Base-by-base conservation (phyloP, 2,329 filamentous ascomycete species). In the Alternaria brassicae region DNA sequence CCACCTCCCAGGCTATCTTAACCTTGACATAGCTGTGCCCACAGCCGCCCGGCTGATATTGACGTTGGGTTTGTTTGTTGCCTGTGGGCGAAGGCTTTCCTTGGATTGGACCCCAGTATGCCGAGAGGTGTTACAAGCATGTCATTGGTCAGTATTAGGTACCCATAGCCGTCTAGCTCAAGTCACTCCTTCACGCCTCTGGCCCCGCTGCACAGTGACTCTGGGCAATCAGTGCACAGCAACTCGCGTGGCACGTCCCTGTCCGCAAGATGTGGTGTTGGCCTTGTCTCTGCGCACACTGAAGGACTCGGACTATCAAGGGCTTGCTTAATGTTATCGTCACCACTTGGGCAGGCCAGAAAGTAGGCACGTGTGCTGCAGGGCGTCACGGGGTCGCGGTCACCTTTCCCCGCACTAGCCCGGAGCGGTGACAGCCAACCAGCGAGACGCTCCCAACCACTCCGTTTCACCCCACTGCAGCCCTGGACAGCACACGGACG, bases 391-490 rank as follows among this genome's bases (percentile, higher is more conserved):
- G 39, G 39, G 51, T 44, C 40, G 21, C 51, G 21, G 36, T 47
- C 52, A 45, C 37, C 39, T 53, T 62, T 53, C 65, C 65, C 65
- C 65, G 63, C 65, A 66, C 58, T 64, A 62, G 58, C 10, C 32
- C 15, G 30, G 47, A 53, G 34, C 27, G 47, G 58, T 34, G 53
- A 66, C 27, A 56, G 53, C 71, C 72, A 72, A 71, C 63, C 71
- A 69, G 54, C 55, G 49, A 25, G 51, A 44, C 10, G 28, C 54
- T 54, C 67, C 71, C 72, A 73, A 68, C 71, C 72, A 67, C 64
- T 64, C 62, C 57, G 72, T 74, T 74, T 74, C 71, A 74, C 67
- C 60, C 62, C 65, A 64, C 65, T 59, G 61, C 61, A 54, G 63
- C 62, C 67, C 68, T 66, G 65, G 68, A 45, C 58, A 56, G 61